Base-by-base conservation (phyloP, 164 flowering plant species). In the Cinnamomum chago region DNA sequence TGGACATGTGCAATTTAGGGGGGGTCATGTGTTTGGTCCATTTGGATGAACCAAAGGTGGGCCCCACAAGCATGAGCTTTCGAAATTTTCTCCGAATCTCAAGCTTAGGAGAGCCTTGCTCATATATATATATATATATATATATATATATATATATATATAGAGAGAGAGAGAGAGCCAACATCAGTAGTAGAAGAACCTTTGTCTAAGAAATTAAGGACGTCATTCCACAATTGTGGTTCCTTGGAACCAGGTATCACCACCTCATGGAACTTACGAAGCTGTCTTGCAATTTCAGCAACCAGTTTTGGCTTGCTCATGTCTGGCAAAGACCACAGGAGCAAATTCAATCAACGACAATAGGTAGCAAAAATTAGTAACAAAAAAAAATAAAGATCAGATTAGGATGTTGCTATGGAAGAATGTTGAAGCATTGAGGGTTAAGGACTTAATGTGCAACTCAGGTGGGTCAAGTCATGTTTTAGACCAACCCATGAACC, bases 171-270 rank as follows among this genome's bases (percentile, higher is more conserved):
- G 28, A 15, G 33, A 30, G 13, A 30, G 69, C 15, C 12, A 40
- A 60, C 62, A 71, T 68, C 40, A 47, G 58, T 64, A 23, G 76
- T 15, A 70, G 68, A 60, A 11, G 65, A 22, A 93, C 99, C 99
- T 88, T 81, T 88, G 52, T 86, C 89, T 65, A 85, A 83, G 80
- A 95, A 93, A 76, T 90, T 93, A 76, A 75, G 79, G 71, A 93
- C 81, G 77, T 92, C 98, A 81, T 77, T 81, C 99, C 99, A 95
- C 30, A 95, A 78, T 76, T 93, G 98, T 70, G 99, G 97, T 78
- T 92, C 97, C 79, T 84, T 92, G 73, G 91, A 90, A 73, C 94
- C 97, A 20, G 97, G 99, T 67, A 95, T 82, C 67, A 87, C 87
- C 75, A 92, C 97, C 83, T 91, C 80, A 77, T 95, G 99, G 77